Conservation (phyloP, 805 yeast genomes). For the Cyberlindnera euphorbiae region DNA sequence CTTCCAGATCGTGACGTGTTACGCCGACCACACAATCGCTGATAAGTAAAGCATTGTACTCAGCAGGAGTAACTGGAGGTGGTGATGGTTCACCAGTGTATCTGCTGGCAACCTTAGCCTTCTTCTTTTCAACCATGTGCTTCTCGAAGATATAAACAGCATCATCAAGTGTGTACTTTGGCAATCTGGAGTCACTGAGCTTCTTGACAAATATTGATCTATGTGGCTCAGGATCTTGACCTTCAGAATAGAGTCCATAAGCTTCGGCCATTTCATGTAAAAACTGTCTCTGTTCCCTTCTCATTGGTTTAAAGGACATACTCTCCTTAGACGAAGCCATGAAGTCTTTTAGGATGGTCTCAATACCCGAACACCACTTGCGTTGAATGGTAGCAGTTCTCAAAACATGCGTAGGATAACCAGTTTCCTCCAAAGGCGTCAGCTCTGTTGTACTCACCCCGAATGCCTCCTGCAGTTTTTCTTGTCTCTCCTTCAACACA, state of each 20-base stretch:
- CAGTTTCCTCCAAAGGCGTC: conserved; percentile 15
- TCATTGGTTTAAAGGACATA: conserved; percentile 72
- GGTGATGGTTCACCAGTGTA: too few relatives aligned
- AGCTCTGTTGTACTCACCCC: conserved; percentile 23
- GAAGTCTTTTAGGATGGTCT: conserved; percentile 45
- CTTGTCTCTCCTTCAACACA: conserved; percentile 53
- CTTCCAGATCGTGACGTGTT: conserved; percentile 30
- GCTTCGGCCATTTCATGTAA: conserved; percentile 62
- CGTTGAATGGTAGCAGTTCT: conserved; percentile 36
- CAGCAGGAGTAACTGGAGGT: conserved; percentile 15
- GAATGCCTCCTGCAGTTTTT: conserved; percentile 60
- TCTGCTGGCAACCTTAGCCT: conserved; percentile 1
- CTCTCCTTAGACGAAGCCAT: conserved; percentile 37
- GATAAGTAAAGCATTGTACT: conserved; percentile 50
- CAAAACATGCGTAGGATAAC: conserved; percentile 22
- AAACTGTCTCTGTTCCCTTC: conserved; percentile 59
- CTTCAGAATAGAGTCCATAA: conserved; percentile 57
- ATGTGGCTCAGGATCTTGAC: conserved; percentile 80
- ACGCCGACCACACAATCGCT: conserved; percentile 50
- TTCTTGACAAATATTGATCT: conserved; percentile 62
- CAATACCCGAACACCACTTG: conserved; percentile 67
- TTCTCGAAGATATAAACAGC: conserved; percentile 34
- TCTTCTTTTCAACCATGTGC: conserved; percentile 28
- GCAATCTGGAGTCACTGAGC: conserved; percentile 30
- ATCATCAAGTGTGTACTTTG: conserved; percentile 43